Percentiles rank a stretch among this genome's conserved stretches.
phyloP scores from a whole-genome alignment of 1,139 yeast genomes.

The Candida sp. region DNA sequence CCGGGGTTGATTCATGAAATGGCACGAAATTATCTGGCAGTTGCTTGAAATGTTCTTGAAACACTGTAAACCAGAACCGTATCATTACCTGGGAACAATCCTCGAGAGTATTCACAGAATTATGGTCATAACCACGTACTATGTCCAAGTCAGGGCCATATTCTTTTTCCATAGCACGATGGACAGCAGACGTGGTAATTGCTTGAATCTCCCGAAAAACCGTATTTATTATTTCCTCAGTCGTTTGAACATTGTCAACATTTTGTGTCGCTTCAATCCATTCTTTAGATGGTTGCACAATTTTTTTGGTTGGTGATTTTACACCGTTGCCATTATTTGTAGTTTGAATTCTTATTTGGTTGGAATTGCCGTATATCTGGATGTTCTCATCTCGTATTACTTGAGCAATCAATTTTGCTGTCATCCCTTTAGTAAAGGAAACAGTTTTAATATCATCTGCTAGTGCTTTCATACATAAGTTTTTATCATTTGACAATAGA shows the following conservation, averaged over 20 bases:
- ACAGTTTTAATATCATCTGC: slow-evolving; percentile 67
- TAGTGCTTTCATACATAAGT: slow-evolving; percentile 75
- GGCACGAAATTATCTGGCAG: slow-evolving; percentile 17
- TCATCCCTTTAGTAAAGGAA: slow-evolving; percentile 57
- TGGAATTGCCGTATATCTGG: slow-evolving; percentile 14
- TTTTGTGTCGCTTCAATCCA: slow-evolving; percentile 10
- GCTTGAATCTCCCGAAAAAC: slow-evolving; percentile 40
- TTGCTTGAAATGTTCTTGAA: slow-evolving; percentile 40
- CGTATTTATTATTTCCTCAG: slow-evolving; percentile 8
- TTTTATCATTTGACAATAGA: slow-evolving; percentile 76
- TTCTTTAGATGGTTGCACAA: slow-evolving; percentile 7
- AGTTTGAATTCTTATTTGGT: slow-evolving; percentile 2
- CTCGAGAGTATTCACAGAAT: slow-evolving; percentile 26
- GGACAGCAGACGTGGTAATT: slow-evolving; percentile 45
- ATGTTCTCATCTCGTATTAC: slow-evolving; percentile 44
- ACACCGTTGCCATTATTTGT: slow-evolving; percentile 1
- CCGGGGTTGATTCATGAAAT: slow-evolving; percentile 15
- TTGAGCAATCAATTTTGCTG: slow-evolving; percentile 55
- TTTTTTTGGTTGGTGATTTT: not conserved
- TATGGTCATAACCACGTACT: slow-evolving; percentile 43
- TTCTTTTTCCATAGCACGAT: slow-evolving; percentile 48
- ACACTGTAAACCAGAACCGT: slow-evolving; percentile 58
- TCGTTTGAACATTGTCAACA: slow-evolving; percentile 2
- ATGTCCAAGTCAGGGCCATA: slow-evolving; percentile 58
- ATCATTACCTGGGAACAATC: slow-evolving; percentile 43